A percentile compares a stretch with the other conserved stretches of the same genome.
phyloP scores from a whole-genome alignment of 2,329 filamentous ascomycete species.

The Verticillium klebahnii region DNA sequence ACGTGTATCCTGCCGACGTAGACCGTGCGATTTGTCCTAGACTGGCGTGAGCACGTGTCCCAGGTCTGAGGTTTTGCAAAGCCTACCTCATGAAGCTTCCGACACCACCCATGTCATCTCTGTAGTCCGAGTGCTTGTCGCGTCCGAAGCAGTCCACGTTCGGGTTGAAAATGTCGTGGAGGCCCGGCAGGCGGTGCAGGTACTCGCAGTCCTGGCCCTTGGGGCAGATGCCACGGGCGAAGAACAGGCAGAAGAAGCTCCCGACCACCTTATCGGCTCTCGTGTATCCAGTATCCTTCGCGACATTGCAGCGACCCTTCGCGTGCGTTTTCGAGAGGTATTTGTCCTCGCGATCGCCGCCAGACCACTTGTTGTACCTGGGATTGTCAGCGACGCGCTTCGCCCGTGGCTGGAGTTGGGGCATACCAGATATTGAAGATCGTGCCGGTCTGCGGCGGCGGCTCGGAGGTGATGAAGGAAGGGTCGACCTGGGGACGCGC shows the following conservation, averaged over 20 bases:
- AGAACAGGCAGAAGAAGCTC: conserved; percentile 87
- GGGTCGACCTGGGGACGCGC: conserved; percentile 89
- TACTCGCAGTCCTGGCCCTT: conserved; percentile 93
- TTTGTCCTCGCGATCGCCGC: conserved; percentile 90
- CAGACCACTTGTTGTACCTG: conserved; percentile 90
- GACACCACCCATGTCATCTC: conserved; percentile 97
- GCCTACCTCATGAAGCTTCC: conserved; percentile 85
- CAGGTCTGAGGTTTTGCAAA: background rate
- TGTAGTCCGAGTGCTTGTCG: conserved; percentile 88
- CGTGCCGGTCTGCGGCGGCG: conserved; percentile 86
- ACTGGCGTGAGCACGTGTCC: background rate
- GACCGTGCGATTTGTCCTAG: conserved; percentile 69
- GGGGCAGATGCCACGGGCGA: conserved; percentile 62
- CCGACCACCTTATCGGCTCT: conserved; percentile 72
- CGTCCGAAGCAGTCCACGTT: conserved; percentile 94
- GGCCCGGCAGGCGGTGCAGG: conserved; percentile 79
- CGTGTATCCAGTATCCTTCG: conserved; percentile 73
- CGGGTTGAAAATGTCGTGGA: conserved; percentile 86
- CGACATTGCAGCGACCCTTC: conserved; percentile 79
- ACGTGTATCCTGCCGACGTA: conserved; percentile 95
- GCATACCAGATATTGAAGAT: conserved; percentile 96
- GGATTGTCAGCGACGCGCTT: conserved; percentile 52
- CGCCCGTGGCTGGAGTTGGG: conserved; percentile 51
- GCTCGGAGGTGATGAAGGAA: conserved; percentile 74
- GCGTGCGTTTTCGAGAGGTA: conserved; percentile 80